phyloP scores from a whole-genome alignment of 495 filamentous ascomycete species.

The Chaetomium cochliodes region DNA sequence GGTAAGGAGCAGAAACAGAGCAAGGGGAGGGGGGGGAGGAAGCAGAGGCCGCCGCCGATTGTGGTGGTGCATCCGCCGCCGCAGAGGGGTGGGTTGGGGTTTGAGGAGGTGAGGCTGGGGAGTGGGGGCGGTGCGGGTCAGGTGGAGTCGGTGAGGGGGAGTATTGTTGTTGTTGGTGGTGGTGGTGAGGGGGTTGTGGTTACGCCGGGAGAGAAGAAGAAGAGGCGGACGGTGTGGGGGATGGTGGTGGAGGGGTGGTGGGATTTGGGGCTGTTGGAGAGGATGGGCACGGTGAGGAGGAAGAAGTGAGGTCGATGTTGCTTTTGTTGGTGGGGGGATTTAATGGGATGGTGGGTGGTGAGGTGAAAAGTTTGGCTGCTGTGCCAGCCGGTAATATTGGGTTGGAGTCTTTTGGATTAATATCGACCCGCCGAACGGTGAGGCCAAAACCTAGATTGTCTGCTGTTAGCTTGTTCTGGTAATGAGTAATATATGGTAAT shows the following conservation, averaged over 20 bases:
- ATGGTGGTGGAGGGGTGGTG: constrained; percentile 48
- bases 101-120: background rate
- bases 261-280: constrained; percentile 47
- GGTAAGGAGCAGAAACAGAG: too few species aligned
- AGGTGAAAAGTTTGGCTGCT: background rate
- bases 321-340: background rate
- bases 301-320: constrained; percentile 14
- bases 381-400: constrained; percentile 11
- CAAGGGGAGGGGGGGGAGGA: background rate
- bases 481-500: constrained; percentile 23
- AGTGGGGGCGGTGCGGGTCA: constrained; percentile 1
- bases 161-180: background rate
- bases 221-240: constrained; percentile 42
- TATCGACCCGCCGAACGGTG: background rate
- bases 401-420: constrained; percentile 1
- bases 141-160: constrained; percentile 10
- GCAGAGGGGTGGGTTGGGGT: background rate
- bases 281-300: constrained; percentile 35
- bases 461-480: constrained; percentile 29
- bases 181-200: background rate
- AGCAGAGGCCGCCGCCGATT: constrained; percentile 27
- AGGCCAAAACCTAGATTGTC: constrained; percentile 13
- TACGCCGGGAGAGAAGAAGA: constrained; percentile 4
- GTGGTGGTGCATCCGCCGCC: constrained; percentile 17
- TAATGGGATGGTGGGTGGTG: background rate